Evolutionary conservation across 2,329 filamentous ascomycete genomes (phyloP).

Genomic region (Pseudovirgaria hyperparasitica): DNA sequence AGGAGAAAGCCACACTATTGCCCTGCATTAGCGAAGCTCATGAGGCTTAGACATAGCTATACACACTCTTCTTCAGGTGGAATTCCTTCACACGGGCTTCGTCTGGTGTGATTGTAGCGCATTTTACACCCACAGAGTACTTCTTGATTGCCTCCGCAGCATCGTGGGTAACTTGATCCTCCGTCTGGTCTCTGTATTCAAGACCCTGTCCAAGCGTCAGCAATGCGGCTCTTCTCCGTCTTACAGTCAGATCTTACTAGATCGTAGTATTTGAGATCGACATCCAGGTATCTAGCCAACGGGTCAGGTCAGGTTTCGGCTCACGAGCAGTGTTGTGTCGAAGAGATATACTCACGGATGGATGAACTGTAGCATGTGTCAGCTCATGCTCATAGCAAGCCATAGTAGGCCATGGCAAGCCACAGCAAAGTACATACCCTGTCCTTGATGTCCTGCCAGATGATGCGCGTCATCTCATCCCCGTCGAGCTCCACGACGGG

Average conservation of each 20-base stretch:
- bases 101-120: slow-evolving; percentile 96
- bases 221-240: slow-evolving; percentile 2
- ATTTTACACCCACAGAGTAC: slow-evolving; percentile 98
- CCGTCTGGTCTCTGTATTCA: slow-evolving; percentile 88
- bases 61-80: slow-evolving; percentile 90
- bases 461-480: slow-evolving; percentile 92
- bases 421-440: slow-evolving; percentile 38
- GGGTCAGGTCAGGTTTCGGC: slow-evolving; percentile 1
- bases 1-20: slow-evolving; percentile 86
- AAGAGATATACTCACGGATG: slow-evolving; percentile 42
- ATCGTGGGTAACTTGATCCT: slow-evolving; percentile 91
- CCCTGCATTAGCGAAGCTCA: slow-evolving; percentile 3
- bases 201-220: slow-evolving; percentile 44
- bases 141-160: slow-evolving; percentile 97
- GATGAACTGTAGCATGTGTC: slow-evolving; percentile 55
- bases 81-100: slow-evolving; percentile 96
- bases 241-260: slow-evolving; percentile 32
- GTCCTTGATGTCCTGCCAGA: slow-evolving; percentile 99
- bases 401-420: background rate
- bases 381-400: slow-evolving; percentile 1
- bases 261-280: slow-evolving; percentile 98
- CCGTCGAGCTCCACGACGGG: slow-evolving; percentile 96
- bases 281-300: slow-evolving; percentile 59
- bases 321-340: background rate
- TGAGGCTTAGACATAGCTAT: slow-evolving; percentile 2